Evolutionary conservation across 129 eudicot genomes (phyloP), one percentile per base, ranked within the genome.

Genomic region (Helichrysum umbraculigerum): DNA sequence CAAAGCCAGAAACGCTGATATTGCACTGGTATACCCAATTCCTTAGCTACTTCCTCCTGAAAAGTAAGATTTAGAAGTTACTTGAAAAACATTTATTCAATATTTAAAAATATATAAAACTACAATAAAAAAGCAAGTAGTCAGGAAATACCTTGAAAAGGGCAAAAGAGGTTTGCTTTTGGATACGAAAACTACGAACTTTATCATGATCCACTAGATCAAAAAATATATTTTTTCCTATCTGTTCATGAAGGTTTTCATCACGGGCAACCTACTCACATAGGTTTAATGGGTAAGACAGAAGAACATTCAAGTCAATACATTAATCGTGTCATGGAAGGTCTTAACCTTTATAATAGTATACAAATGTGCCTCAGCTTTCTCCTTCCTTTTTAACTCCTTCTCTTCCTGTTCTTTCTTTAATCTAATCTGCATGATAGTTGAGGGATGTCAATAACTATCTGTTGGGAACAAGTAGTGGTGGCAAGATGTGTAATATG

Each of bases 181-280:
- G 97, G 66, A 94, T 91, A 67, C 99, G 96, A 64, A 94, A 94
- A 73, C 82, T 76, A 58, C 85, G 91, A 70, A 94, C 99, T 89
- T 87, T 94, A 65, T 91, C 99, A 91, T 94, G 99, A 74, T 94
- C 99, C 17, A 94, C 99, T 61, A 94, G 90, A 81, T 94, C 99
- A 88, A 94, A 91, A 75, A 84, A 87, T 67, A 91, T 86, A 68
- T 91, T 92, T 78, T 78, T 91, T 54, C 99, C 99, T 61, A 94
- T 94, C 81, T 94, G 99, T 70, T 86, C 89, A 74, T 72, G 78
- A 28, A 94, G 81, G 66, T 94, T 94, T 50, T 84, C 93, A 84
- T 91, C 99, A 34, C 93, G 94, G 32, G 97, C 97, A 85, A 94
- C 82, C 81, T 77, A 39, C 50, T 57, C 76, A 28, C 62, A 58